These are phyloP conservation scores for Amylostereum chailletii DNA, from an alignment of 1,284 basidiomycete genomes.

Conservation along the genomic window DNA sequence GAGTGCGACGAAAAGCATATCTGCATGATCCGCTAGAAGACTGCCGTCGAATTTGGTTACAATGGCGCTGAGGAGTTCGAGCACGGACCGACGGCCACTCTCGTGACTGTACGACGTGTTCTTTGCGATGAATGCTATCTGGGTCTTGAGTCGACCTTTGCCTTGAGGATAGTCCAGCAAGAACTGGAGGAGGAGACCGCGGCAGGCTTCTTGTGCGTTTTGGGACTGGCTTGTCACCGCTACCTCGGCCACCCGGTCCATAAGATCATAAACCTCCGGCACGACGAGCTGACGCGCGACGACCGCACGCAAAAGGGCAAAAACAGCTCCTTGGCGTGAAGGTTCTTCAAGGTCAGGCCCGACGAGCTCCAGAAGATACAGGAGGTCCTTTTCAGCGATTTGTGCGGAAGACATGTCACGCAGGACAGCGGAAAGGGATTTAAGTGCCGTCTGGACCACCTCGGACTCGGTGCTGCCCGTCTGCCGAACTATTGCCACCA, in stretches of 20 bases:
- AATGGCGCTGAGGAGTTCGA: constrained; percentile 84
- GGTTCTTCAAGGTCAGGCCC: constrained; percentile 93
- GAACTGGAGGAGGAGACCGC: constrained; percentile 88
- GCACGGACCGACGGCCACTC: constrained; percentile 83
- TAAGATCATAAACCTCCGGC: constrained; percentile 95
- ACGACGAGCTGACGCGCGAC: constrained; percentile 88
- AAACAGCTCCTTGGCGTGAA: constrained; percentile 79
- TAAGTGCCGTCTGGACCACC: constrained; percentile 82
- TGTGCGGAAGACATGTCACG: constrained; percentile 77
- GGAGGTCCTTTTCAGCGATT: constrained; percentile 84
- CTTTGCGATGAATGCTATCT: constrained; percentile 90
- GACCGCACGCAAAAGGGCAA: constrained; percentile 88
- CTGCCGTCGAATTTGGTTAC: constrained; percentile 79
- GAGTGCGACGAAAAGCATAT: constrained; percentile 87
- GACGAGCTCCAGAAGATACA: constrained; percentile 81
- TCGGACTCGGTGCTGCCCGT: constrained; percentile 88
- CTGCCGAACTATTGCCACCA: constrained; percentile 78
- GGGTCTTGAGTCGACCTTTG: constrained; percentile 78
- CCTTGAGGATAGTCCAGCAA: constrained; percentile 98
- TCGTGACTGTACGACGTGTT: constrained; percentile 92
- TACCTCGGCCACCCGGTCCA: constrained; percentile 92
- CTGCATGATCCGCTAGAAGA: constrained; percentile 76
- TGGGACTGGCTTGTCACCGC: constrained; percentile 91
- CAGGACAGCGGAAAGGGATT: constrained; percentile 78
- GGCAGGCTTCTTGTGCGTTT: constrained; percentile 88